Conservation (phyloP, 148 eudicot species). For the Cornus controversa region DNA sequence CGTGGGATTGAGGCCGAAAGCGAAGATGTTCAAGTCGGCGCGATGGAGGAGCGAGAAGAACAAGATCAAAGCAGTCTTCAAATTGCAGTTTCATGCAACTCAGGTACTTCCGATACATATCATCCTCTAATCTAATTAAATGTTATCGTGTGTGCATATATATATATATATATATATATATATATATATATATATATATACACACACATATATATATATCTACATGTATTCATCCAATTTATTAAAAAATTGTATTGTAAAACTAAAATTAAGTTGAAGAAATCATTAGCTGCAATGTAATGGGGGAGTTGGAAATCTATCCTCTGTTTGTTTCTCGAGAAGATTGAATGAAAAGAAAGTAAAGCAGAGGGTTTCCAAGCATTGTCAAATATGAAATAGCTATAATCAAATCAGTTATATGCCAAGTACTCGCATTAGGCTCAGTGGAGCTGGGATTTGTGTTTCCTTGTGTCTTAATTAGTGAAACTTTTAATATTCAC, state of each 20-base stretch:
- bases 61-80: slow-evolving; percentile 71
- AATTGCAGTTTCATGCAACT: slow-evolving; percentile 81
- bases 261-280: not conserved
- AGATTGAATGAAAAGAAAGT: not conserved
- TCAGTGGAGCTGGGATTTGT: not conserved
- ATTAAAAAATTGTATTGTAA: not conserved
- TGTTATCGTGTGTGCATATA: not conserved
- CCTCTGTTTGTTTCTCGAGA: not conserved
- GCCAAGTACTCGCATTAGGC: not conserved
- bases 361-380: not conserved
- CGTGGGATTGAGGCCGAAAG: slow-evolving; percentile 17
- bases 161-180: too few species aligned
- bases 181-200: too few species aligned
- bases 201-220: not conserved
- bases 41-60: slow-evolving; percentile 86
- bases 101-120: slow-evolving; percentile 44
- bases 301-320: not conserved
- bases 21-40: slow-evolving; percentile 60
- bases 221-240: not conserved
- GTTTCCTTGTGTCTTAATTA: not conserved
- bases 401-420: not conserved
- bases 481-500: not conserved
- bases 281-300: slow-evolving; percentile 9
- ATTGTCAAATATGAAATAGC: not conserved
- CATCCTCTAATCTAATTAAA: not conserved